Conservation (phyloP, 1,284 basidiomycete genomes). For the Ustilago trichophora region DNA sequence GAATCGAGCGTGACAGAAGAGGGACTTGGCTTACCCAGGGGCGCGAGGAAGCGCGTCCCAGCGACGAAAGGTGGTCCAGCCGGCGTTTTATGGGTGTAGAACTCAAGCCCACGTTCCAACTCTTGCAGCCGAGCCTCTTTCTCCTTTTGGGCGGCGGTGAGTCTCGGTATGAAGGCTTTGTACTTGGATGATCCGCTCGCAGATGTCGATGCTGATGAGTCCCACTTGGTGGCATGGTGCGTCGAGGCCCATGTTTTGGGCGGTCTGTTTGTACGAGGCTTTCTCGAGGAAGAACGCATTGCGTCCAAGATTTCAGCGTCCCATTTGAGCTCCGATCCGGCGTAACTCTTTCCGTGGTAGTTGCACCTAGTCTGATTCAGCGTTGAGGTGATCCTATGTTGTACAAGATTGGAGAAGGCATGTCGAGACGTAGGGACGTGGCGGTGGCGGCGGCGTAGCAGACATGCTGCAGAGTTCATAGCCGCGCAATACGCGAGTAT, state of each 20-base stretch:
- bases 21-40: slow-evolving; percentile 7
- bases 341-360: background rate
- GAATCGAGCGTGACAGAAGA: slow-evolving; percentile 5
- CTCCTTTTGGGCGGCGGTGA: slow-evolving; percentile 4
- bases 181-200: background rate
- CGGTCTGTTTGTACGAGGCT: background rate
- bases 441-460: slow-evolving; percentile 7
- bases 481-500: too few species aligned
- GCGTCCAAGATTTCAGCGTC: slow-evolving; percentile 3
- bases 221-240: slow-evolving; percentile 1
- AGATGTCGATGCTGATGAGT: background rate
- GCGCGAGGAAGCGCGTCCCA: slow-evolving; percentile 12
- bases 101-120: slow-evolving; percentile 22
- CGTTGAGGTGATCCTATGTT: background rate
- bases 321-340: slow-evolving; percentile 3
- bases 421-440: background rate
- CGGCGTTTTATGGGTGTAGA: slow-evolving; percentile 20
- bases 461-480: slow-evolving; percentile 27
- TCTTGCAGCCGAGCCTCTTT: slow-evolving; percentile 14
- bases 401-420: background rate
- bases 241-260: slow-evolving; percentile 47
- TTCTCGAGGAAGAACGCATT: slow-evolving; percentile 9
- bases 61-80: slow-evolving; percentile 9
- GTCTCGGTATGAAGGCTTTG: background rate
- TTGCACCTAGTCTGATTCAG: background rate